A percentile compares a stretch with the other conserved stretches of the same genome.
Evolutionary conservation across 2,329 filamentous ascomycete genomes (phyloP).

Genomic region (Pochonia chlamydosporia): DNA sequence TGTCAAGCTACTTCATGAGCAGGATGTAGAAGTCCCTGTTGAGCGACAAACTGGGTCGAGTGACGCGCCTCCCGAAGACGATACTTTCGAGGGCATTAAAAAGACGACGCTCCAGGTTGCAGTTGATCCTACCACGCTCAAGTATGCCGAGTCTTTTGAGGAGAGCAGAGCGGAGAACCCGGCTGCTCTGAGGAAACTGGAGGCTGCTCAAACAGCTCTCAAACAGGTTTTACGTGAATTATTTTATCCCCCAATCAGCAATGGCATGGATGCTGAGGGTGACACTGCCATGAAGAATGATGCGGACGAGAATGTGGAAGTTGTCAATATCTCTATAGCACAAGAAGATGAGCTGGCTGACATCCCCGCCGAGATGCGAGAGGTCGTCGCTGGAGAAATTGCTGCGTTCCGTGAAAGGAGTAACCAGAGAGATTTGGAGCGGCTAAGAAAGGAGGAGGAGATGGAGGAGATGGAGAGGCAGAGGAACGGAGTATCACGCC

Average conservation of each 20-base stretch:
- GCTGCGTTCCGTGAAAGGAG: constrained; percentile 90
- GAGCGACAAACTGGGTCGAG: constrained; percentile 61
- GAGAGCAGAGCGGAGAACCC: constrained; percentile 59
- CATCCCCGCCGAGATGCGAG: constrained; percentile 92
- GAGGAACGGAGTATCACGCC: constrained; percentile 57
- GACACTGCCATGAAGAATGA: constrained; percentile 66
- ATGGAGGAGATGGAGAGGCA: constrained; percentile 80
- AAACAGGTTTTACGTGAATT: constrained; percentile 64
- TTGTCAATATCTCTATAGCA: constrained; percentile 82
- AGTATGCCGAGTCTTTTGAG: constrained; percentile 80
- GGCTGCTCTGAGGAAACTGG: constrained; percentile 60
- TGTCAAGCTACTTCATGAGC: constrained; percentile 74
- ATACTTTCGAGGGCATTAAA: constrained; percentile 51
- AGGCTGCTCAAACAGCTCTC: constrained; percentile 63
- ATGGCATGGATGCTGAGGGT: constrained; percentile 53
- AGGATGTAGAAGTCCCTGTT: constrained; percentile 76
- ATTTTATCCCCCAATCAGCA: constrained; percentile 55
- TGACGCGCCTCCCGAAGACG: constrained; percentile 33
- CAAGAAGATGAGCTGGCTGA: constrained; percentile 92
- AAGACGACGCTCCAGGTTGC: constrained; percentile 67
- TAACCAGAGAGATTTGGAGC: constrained; percentile 80
- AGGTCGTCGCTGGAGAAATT: constrained; percentile 90
- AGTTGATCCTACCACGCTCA: constrained; percentile 75
- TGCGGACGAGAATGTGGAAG: constrained; percentile 64
- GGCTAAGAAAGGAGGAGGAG: constrained; percentile 83